Conservation (phyloP, 495 filamentous ascomycete species). For the Penicillium flavigenum region DNA sequence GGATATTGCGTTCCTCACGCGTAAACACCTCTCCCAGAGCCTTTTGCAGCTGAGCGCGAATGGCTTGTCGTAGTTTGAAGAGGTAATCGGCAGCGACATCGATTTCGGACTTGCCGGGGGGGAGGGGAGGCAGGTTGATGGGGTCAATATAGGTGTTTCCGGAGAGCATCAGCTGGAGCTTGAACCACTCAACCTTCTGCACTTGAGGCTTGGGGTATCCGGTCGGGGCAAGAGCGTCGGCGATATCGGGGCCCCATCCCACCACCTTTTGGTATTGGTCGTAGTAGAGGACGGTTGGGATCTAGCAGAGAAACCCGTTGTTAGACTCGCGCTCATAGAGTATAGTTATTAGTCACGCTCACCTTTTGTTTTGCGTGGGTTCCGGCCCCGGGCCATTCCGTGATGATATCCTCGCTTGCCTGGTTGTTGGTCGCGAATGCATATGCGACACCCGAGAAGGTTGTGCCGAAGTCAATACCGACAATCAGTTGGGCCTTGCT, state of each 20-base stretch:
- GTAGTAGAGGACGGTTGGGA: constrained; percentile 78
- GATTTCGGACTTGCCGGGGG: constrained; percentile 76
- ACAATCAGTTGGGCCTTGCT: constrained; percentile 70
- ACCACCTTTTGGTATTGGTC: constrained; percentile 82
- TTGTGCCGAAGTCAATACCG: constrained; percentile 74
- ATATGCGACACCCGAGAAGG: constrained; percentile 77
- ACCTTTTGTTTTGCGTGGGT: constrained; percentile 79
- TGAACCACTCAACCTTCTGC: constrained; percentile 85
- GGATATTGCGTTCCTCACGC: constrained; percentile 74
- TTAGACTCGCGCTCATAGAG: neutral
- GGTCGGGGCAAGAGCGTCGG: constrained; percentile 73
- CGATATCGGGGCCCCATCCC: constrained; percentile 78
- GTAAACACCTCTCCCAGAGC: constrained; percentile 74
- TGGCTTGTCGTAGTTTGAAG: constrained; percentile 75
- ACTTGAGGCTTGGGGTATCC: constrained; percentile 78
- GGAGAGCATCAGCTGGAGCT: constrained; percentile 76
- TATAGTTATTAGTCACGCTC: constrained; percentile 7
- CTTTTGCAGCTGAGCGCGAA: constrained; percentile 74
- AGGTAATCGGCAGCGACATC: constrained; percentile 80
- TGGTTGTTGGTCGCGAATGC: constrained; percentile 78
- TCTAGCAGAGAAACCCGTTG: constrained; percentile 43
- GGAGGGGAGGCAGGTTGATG: constrained; percentile 75
- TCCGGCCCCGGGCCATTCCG: constrained; percentile 75
- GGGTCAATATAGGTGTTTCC: constrained; percentile 82
- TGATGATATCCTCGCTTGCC: constrained; percentile 75